Percentiles rank a stretch among this genome's conserved stretches.
Evolutionary conservation across 768 basidiomycete species (phyloP).

Genomic region (Daedaleopsis sinensis): DNA sequence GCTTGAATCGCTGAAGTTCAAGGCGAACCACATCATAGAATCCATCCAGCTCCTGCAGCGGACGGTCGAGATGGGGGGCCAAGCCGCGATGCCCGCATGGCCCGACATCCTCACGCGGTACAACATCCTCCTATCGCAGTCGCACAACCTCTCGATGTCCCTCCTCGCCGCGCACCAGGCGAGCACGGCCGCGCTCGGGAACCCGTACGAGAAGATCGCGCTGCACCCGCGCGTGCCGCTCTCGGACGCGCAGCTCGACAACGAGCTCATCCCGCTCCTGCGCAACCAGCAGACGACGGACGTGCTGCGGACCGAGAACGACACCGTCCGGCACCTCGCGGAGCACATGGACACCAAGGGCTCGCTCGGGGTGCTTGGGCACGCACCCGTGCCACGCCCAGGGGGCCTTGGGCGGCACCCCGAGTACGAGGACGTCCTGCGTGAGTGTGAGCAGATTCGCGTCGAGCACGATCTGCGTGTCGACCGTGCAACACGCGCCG

Average conservation of each 20-base stretch:
- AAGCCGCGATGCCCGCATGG: slow-evolving; percentile 74
- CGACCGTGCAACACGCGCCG: slow-evolving; percentile 78
- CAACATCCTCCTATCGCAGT: slow-evolving; percentile 82
- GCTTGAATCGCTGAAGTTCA: slow-evolving; percentile 77
- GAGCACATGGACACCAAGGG: slow-evolving; percentile 54
- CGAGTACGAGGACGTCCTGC: slow-evolving; percentile 60
- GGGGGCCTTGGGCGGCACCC: slow-evolving; percentile 25
- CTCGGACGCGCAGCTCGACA: slow-evolving; percentile 70
- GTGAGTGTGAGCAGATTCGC: slow-evolving; percentile 67
- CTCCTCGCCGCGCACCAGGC: slow-evolving; percentile 43
- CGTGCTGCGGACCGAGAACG: slow-evolving; percentile 71
- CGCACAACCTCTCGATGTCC: slow-evolving; percentile 72
- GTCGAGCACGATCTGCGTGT: slow-evolving; percentile 74
- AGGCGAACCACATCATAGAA: slow-evolving; percentile 78
- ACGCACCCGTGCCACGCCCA: too few species aligned
- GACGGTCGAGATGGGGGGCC: slow-evolving; percentile 61
- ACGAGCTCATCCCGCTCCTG: slow-evolving; percentile 71
- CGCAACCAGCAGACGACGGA: slow-evolving; percentile 82
- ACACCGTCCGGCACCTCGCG: slow-evolving; percentile 68
- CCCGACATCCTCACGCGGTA: slow-evolving; percentile 87
- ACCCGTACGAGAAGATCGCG: slow-evolving; percentile 66
- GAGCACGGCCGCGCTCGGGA: slow-evolving; percentile 30
- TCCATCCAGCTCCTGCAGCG: slow-evolving; percentile 67
- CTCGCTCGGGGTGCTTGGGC: slow-evolving; percentile 37
- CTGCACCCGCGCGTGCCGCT: slow-evolving; percentile 55